A percentile compares a stretch with the other conserved stretches of the same genome.
Conservation (phyloP, 2,329 filamentous ascomycete genomes). For the Botryotinia convoluta region DNA sequence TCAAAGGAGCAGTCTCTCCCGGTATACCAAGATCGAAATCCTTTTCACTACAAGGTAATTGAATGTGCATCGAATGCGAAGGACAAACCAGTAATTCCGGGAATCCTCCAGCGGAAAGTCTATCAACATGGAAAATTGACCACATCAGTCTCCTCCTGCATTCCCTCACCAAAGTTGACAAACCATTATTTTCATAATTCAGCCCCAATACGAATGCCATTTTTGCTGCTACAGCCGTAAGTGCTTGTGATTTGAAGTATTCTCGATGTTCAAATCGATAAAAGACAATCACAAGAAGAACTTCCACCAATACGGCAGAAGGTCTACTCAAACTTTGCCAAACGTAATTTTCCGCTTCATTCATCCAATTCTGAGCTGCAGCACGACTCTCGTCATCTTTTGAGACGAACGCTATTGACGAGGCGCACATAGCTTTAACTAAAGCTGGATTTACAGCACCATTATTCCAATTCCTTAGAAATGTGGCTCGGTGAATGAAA, state of each 20-base stretch:
- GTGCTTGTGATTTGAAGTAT: slow-evolving; percentile 16
- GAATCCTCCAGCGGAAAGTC: slow-evolving; percentile 17
- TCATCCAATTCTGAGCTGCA: slow-evolving; percentile 17
- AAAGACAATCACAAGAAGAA: slow-evolving; percentile 20
- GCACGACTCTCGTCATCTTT: slow-evolving; percentile 17
- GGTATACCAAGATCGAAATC: slow-evolving; percentile 21
- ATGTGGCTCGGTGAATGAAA: slow-evolving; percentile 19
- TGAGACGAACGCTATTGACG: slow-evolving; percentile 18
- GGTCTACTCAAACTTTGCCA: slow-evolving; percentile 15
- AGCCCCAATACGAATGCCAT: slow-evolving; percentile 18
- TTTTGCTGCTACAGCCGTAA: slow-evolving; percentile 19
- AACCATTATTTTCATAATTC: slow-evolving; percentile 18
- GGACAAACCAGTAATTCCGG: slow-evolving; percentile 19
- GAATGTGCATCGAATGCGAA: slow-evolving; percentile 20
- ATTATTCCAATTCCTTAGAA: slow-evolving; percentile 19
- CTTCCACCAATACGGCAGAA: slow-evolving; percentile 8
- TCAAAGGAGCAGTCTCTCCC: slow-evolving; percentile 17
- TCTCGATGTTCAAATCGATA: slow-evolving; percentile 18
- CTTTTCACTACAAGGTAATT: slow-evolving; percentile 19
- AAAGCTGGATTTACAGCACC: slow-evolving; percentile 14
- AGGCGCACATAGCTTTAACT: slow-evolving; percentile 15
- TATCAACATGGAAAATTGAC: slow-evolving; percentile 20
- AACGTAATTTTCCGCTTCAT: slow-evolving; percentile 15
- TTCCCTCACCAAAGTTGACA: slow-evolving; percentile 18
- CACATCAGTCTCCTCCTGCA: slow-evolving; percentile 17